phyloP scores from a whole-genome alignment of 202 grass and related monocot genomes.

The Hordeum pubiflorum region DNA sequence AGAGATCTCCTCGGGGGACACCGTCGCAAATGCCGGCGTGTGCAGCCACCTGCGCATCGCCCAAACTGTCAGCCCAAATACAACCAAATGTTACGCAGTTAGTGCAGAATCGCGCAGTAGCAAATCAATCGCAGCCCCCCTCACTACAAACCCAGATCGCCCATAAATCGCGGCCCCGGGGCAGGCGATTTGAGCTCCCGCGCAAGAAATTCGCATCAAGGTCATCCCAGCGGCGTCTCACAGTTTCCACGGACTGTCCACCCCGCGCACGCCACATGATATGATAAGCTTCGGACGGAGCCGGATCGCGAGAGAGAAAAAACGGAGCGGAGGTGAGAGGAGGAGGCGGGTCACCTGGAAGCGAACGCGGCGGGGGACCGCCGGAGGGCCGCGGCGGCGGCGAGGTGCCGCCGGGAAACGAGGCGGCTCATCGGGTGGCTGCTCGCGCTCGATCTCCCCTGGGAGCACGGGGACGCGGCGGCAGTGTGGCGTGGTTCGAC shows the following conservation, averaged over 20 bases:
- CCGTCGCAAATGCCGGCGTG: constrained; percentile 68
- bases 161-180: background rate
- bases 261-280: background rate
- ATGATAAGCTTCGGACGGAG: background rate
- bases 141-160: background rate
- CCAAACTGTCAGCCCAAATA: constrained; percentile 5
- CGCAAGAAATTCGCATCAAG: background rate
- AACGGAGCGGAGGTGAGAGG: background rate
- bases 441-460: background rate
- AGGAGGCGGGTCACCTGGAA: constrained; percentile 25
- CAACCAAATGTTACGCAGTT: background rate
- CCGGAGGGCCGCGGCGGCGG: background rate
- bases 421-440: constrained; percentile 35
- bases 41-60: constrained; percentile 55
- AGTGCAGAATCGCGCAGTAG: background rate
- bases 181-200: background rate
- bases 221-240: background rate
- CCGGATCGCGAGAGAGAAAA: background rate
- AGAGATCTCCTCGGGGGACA: constrained; percentile 66
- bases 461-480: background rate
- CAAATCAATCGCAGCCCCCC: background rate
- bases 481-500: background rate
- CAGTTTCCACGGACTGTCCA: background rate
- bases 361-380: constrained; percentile 18
- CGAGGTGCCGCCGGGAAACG: constrained; percentile 25